Evolutionary conservation across 331 rosid genomes (phyloP), one percentile per base, ranked within the genome.

Genomic region (Malus hybrid): DNA sequence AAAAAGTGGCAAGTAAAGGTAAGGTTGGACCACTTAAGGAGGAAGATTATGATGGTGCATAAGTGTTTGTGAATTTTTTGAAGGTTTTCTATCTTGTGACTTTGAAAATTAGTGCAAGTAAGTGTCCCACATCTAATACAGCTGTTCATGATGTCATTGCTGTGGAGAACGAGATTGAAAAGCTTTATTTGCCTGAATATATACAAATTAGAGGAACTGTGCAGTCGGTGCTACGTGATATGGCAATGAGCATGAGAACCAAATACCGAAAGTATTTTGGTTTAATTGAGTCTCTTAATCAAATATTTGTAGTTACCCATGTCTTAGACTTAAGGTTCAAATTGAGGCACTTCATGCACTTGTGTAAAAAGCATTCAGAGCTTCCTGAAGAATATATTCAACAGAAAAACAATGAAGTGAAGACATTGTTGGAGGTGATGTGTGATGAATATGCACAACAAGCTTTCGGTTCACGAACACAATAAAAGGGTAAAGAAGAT

Each of bases 91-190:
- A 48, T 48, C 19, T 48, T 14, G 1, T 48, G 6, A 48, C 7
- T 48, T 14, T 48, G 3, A 14, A 48, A 48, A 14, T 48, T 13
- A 48, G 1, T 48, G 55, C 19, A 5, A 15, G 55, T 14, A 13
- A 48, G 3, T 14, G 16, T 48, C 55, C 8, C 3, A 15, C 8
- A 48, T 48, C 55, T 5, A 5, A 48, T 48, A 15, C 0, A 5
- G 7, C 0, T 14, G 3, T 5, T 15, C 7, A 14, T 48, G 7
- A 14, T 48, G 3, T 5, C 3, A 48, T 48, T 48, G 7, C 0
- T 48, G 3, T 14, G 19, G 19, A 48, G 55, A 15, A 5, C 1
- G 7, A 48, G 7, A 48, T 48, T 48, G 7, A 48, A 14, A 48
- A 14, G 54, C 7, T 14, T 14, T 48, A 2, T 42, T 11, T 48